Percentiles rank a stretch among this genome's conserved stretches.
These are phyloP conservation scores for Colletotrichum sp. DNA, from an alignment of 2,329 filamentous ascomycete species.

Conservation along the genomic window DNA sequence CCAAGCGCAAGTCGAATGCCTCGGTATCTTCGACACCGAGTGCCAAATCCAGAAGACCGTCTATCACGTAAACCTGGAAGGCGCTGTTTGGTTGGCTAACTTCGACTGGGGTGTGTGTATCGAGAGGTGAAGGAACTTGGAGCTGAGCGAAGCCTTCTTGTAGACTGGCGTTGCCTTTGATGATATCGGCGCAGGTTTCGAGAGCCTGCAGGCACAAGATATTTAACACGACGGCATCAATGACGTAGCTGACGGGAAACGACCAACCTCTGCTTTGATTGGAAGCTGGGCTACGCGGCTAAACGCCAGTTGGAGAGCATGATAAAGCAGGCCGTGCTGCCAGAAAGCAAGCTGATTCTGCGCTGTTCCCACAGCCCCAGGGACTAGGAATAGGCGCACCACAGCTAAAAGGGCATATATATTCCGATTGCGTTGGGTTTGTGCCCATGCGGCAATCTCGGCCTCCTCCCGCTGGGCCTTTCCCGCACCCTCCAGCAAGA, in stretches of 20 bases:
- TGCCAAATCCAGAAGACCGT: conserved; percentile 85
- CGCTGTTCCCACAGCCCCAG: conserved; percentile 78
- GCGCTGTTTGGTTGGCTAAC: conserved; percentile 52
- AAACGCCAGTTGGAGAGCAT: conserved; percentile 85
- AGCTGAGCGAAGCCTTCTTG: conserved; percentile 92
- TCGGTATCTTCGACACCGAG: conserved; percentile 70
- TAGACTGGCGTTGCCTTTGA: conserved; percentile 77
- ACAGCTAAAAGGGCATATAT: conserved; percentile 89
- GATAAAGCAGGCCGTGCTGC: conserved; percentile 79
- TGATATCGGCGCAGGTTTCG: conserved; percentile 84
- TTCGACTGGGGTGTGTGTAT: conserved; percentile 43
- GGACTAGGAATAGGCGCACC: conserved; percentile 82
- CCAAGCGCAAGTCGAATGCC: conserved; percentile 80
- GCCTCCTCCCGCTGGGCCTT: conserved; percentile 58
- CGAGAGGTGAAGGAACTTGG: conserved; percentile 70
- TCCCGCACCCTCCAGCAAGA: conserved; percentile 67
- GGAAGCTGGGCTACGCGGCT: conserved; percentile 72
- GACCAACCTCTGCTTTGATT: conserved; percentile 78
- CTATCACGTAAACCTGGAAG: conserved; percentile 84
- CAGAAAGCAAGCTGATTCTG: conserved; percentile 88
- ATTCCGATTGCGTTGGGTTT: conserved; percentile 84
- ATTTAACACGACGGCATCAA: background rate
- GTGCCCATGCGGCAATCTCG: conserved; percentile 75
- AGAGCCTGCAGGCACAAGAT: conserved; percentile 63
- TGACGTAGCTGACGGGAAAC: conserved; percentile 21